Base-by-base conservation (phyloP, 768 basidiomycete species). In the Mycena rebaudengoi region DNA sequence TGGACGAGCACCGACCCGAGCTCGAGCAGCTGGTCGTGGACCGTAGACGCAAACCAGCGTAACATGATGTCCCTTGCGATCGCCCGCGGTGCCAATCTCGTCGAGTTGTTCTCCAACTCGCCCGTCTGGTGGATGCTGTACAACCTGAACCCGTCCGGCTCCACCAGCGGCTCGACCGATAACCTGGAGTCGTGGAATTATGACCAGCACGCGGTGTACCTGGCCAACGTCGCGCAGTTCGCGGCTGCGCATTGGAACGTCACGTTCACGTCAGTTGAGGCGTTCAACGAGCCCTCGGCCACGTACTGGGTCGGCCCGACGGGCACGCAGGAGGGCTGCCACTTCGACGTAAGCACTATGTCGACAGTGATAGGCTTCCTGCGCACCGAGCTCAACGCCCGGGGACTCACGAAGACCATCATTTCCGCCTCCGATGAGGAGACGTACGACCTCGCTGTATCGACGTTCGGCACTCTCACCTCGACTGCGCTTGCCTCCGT, bases 221-320 rank as follows among this genome's bases (percentile, higher is more conserved):
- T 68, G 18, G 67, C 67, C 29, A 64, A 29, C 49, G 21, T 68
- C 46, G 67, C 67, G 2, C 13, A 26, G 39, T 62, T 11, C 10
- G 67, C 67, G 18, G 26, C 29, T 32, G 8, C 53, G 44, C 30
- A 62, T 20, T 68, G 67, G 67, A 56, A 56, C 28, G 57, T 68
- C 43, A 68, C 54, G 4, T 68, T 68, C 60, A 51, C 64, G 21
- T 68, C 67, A 12, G 67, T 68, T 39, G 67, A 68, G 25, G 55
- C 67, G 45, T 68, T 68, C 63, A 68, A 68, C 60, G 67, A 68
- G 40, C 67, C 67, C 25, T 68, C 67, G 12, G 67, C 67, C 32
- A 37, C 35, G 11, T 68, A 62, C 45, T 68, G 67, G 67, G 55
- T 58, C 30, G 67, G 62, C 25, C 43, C 66, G 7, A 58, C 63